A percentile compares a stretch with the other conserved stretches of the same genome.
phyloP scores from a whole-genome alignment of 768 basidiomycete genomes.

The Phanerochaete sordida region DNA sequence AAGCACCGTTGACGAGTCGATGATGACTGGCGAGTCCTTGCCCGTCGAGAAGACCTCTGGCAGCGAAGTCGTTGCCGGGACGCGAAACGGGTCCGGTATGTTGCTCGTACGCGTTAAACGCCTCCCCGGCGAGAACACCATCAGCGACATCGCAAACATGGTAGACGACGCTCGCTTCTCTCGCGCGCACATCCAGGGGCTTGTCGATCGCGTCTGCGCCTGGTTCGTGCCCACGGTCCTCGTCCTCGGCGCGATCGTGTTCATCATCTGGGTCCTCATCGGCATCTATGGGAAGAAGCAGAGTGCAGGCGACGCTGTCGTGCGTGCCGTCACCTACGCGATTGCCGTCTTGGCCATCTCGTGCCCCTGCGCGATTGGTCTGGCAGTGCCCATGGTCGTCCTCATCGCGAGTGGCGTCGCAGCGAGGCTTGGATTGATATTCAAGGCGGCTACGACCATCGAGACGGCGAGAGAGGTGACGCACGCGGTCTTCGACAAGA shows the following conservation, averaged over 20 bases:
- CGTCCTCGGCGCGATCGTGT: conserved; percentile 31
- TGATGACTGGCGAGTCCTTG: conserved; percentile 39
- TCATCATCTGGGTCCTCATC: conserved; percentile 35
- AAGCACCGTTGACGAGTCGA: conserved; percentile 39
- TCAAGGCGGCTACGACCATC: conserved; percentile 36
- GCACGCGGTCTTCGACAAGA: conserved; percentile 56
- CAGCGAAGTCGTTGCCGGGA: conserved; percentile 34
- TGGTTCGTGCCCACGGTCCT: conserved; percentile 48
- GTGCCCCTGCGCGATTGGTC: conserved; percentile 47
- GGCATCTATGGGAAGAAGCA: conserved; percentile 27
- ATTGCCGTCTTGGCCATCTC: conserved; percentile 49
- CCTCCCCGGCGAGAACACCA: conserved; percentile 37
- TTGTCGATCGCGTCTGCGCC: conserved; percentile 48
- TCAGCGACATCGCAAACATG: conserved; percentile 34
- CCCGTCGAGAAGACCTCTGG: conserved; percentile 34
- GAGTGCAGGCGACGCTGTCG: conserved; percentile 22
- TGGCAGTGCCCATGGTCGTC: conserved; percentile 35
- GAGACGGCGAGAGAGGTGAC: conserved; percentile 39
- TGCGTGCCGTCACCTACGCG: conserved; percentile 44
- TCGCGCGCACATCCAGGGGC: conserved; percentile 35
- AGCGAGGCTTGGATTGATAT: conserved; percentile 28
- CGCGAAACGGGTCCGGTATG: conserved; percentile 31
- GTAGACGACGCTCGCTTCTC: conserved; percentile 35
- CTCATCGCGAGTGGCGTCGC: conserved; percentile 31
- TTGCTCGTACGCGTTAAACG: conserved; percentile 34